phyloP scores from a whole-genome alignment of 192 early-diverging fungal species.

The Entrophospora sp. region DNA sequence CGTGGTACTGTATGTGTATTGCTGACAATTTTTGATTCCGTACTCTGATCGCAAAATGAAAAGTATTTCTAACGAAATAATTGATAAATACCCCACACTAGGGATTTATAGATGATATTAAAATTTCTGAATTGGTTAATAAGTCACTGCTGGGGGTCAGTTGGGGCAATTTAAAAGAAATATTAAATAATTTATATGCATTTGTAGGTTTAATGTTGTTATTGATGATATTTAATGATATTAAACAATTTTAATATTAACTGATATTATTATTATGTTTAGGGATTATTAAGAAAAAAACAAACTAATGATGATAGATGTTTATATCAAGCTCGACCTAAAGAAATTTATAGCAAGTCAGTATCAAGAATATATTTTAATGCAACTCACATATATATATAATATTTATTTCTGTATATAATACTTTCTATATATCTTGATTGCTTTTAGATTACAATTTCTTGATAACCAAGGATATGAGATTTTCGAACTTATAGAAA shows the following conservation, averaged over 20 bases:
- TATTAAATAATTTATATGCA: neutral
- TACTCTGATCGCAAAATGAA: neutral
- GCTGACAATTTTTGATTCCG: neutral
- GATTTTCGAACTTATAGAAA: conserved; percentile 4
- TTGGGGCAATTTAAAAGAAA: neutral
- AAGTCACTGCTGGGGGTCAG: neutral
- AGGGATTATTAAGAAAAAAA: conserved; percentile 8
- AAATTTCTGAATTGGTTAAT: neutral
- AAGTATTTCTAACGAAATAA: neutral
- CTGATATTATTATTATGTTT: neutral
- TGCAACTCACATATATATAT: too few species aligned
- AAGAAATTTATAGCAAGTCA: neutral
- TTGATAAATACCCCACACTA: neutral
- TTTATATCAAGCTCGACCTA: conserved; percentile 6
- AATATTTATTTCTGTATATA: neutral
- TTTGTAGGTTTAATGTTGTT: neutral
- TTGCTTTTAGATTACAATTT: neutral
- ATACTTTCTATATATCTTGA: neutral
- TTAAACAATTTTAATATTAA: neutral
- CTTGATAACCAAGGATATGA: conserved; percentile 3
- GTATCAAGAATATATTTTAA: too few species aligned
- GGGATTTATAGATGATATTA: conserved; percentile 3
- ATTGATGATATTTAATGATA: neutral
- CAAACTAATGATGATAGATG: conserved; percentile 7
- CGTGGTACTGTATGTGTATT: neutral